A percentile compares a stretch with the other conserved stretches of the same genome.
Evolutionary conservation across 2,329 filamentous ascomycete species (phyloP).

Genomic region (Fusarium continuum): DNA sequence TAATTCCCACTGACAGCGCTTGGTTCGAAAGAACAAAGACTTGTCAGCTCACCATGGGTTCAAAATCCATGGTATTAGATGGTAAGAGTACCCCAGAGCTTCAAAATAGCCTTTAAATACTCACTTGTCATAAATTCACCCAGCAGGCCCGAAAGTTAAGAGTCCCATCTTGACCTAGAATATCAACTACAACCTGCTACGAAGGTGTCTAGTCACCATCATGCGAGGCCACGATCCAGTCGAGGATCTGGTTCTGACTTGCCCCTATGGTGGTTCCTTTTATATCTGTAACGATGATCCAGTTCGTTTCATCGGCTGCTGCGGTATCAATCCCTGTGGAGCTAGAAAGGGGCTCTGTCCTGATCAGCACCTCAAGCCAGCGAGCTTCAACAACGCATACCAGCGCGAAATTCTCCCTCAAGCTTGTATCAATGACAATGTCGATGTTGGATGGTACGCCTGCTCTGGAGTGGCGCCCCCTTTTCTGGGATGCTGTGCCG

Average conservation of each 20-base stretch:
- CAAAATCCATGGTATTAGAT: background rate
- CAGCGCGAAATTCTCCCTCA: constrained; percentile 46
- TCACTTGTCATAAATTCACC: accelerated
- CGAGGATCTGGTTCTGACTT: constrained; percentile 42
- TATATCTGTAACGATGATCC: constrained; percentile 49
- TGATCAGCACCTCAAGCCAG: constrained; percentile 31
- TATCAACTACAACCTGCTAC: background rate
- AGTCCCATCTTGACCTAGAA: background rate
- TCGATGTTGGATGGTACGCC: constrained; percentile 46
- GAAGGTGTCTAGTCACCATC: background rate
- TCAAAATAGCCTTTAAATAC: no score
- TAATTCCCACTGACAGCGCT: no score
- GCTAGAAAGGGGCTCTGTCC: constrained; percentile 29
- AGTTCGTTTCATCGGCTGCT: constrained; percentile 54
- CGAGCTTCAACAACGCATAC: constrained; percentile 43
- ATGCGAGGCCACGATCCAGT: constrained; percentile 22
- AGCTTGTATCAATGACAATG: constrained; percentile 41
- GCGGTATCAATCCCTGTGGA: constrained; percentile 48
- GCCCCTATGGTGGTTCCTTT: constrained; percentile 47
- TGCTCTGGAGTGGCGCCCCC: constrained; percentile 45
- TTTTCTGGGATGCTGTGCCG: constrained; percentile 52
- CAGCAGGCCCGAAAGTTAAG: accelerated
- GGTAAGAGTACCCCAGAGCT: accelerated
- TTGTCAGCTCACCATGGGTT: background rate
- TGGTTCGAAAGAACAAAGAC: background rate